Evolutionary conservation across 2,329 filamentous ascomycete genomes (phyloP).

Genomic region (Claviceps africana): DNA sequence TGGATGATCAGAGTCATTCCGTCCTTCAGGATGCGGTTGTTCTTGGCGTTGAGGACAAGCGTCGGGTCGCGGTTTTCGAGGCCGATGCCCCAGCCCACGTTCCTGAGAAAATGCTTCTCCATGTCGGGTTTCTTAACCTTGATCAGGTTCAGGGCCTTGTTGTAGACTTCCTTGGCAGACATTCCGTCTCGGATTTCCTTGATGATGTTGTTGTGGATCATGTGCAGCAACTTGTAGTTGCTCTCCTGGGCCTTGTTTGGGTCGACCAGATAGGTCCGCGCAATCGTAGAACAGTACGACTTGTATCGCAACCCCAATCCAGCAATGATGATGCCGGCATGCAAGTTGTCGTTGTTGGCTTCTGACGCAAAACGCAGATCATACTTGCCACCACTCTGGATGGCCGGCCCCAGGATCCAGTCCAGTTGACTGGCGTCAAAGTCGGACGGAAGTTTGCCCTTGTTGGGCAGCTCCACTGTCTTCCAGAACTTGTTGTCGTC

Average conservation of each 20-base stretch:
- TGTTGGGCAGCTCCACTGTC: slow-evolving; percentile 53
- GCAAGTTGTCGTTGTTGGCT: slow-evolving; percentile 67
- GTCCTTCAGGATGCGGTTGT: slow-evolving; percentile 68
- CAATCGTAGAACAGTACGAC: slow-evolving; percentile 86
- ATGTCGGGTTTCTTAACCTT: slow-evolving; percentile 87
- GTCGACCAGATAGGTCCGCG: slow-evolving; percentile 88
- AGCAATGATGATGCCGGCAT: slow-evolving; percentile 86
- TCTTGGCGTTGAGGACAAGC: slow-evolving; percentile 77
- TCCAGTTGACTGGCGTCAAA: slow-evolving; percentile 84
- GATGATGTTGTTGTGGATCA: slow-evolving; percentile 77
- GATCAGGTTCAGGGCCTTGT: slow-evolving; percentile 67
- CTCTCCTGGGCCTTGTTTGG: slow-evolving; percentile 92
- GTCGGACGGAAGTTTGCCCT: slow-evolving; percentile 66
- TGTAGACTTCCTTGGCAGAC: slow-evolving; percentile 77
- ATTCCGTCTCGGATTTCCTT: slow-evolving; percentile 83
- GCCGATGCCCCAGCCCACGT: slow-evolving; percentile 81
- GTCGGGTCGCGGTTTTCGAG: slow-evolving; percentile 80
- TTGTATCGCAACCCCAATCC: slow-evolving; percentile 89
- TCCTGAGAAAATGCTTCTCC: slow-evolving; percentile 89
- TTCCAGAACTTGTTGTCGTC: slow-evolving; percentile 93
- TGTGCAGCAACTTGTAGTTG: slow-evolving; percentile 79
- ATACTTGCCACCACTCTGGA: slow-evolving; percentile 93
- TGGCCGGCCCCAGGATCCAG: slow-evolving; percentile 80
- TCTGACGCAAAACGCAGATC: slow-evolving; percentile 71
- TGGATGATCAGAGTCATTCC: slow-evolving; percentile 93